These are phyloP conservation scores for Pseudogymnoascus sp. DNA, from an alignment of 2,329 filamentous ascomycete species.

Conservation along the genomic window DNA sequence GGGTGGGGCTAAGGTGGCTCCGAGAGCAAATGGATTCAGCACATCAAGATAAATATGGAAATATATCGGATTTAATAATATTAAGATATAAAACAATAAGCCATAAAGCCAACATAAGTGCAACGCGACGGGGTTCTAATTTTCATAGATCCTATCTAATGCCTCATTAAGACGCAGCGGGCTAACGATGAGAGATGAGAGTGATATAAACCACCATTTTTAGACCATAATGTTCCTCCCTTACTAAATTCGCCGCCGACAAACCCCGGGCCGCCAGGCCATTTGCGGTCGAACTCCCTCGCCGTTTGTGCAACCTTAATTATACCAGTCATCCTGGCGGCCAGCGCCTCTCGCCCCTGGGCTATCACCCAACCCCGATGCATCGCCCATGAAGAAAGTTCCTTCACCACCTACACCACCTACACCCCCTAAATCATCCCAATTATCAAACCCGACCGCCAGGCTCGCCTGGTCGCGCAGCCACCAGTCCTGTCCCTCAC, in stretches of 20 bases:
- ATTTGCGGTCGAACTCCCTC: background rate
- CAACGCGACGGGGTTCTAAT: background rate
- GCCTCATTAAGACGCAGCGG: background rate
- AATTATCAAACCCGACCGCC: conserved; percentile 55
- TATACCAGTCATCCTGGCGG: conserved; percentile 9
- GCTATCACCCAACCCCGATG: conserved; percentile 1
- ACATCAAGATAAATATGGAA: background rate
- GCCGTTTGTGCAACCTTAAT: background rate
- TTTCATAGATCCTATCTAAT: background rate
- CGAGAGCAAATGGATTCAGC: background rate
- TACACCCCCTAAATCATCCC: conserved; percentile 32
- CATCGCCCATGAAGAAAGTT: background rate
- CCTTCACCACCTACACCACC: background rate
- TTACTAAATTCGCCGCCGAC: background rate
- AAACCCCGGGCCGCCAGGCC: background rate
- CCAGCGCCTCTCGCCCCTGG: background rate
- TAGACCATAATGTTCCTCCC: background rate
- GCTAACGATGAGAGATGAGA: conserved; percentile 10
- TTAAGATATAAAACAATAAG: background rate
- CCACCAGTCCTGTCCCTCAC: conserved; percentile 60
- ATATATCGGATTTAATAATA: background rate
- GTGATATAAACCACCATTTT: conserved; percentile 9
- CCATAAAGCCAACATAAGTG: background rate
- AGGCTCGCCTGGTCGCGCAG: conserved; percentile 54
- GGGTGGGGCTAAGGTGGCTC: background rate